Percentiles rank a stretch among this genome's conserved stretches.
phyloP scores from a whole-genome alignment of 2,329 filamentous ascomycete species.

The Aspergillus fijiensis region DNA sequence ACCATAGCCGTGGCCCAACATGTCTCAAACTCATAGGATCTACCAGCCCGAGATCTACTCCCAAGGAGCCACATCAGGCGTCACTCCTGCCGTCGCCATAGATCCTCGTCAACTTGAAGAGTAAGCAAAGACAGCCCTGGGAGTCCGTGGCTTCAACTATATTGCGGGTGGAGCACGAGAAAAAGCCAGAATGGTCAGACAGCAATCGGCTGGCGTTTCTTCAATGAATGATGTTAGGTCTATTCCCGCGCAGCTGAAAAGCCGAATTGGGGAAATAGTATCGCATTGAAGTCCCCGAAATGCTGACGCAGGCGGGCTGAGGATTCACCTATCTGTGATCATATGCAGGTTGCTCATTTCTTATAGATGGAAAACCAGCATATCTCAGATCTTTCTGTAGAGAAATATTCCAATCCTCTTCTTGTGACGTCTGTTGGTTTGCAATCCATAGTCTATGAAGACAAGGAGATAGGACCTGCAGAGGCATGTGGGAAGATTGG shows the following conservation, averaged over 20 bases:
- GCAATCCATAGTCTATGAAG: constrained; percentile 64
- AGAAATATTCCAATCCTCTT: constrained; percentile 52
- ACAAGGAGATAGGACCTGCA: constrained; percentile 65
- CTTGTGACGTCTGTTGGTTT: constrained; percentile 69
- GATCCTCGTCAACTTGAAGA: constrained; percentile 58
- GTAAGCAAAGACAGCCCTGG: constrained; percentile 53
- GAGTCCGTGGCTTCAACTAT: constrained; percentile 56
- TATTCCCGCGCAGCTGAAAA: background rate
- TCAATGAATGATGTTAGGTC: constrained; percentile 47
- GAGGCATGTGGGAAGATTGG: constrained; percentile 59
- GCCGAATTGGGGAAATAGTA: background rate
- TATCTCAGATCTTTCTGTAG: constrained; percentile 54
- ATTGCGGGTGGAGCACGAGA: constrained; percentile 64
- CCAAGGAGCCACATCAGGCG: constrained; percentile 51
- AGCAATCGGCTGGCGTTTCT: constrained; percentile 60
- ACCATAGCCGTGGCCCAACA: constrained; percentile 11
- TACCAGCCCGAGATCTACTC: constrained; percentile 53
- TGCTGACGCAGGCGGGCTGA: constrained; percentile 41
- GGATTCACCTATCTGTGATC: background rate
- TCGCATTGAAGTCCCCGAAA: constrained; percentile 52
- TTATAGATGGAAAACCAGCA: constrained; percentile 43
- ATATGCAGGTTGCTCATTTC: background rate
- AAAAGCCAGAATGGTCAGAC: constrained; percentile 59
- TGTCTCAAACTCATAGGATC: constrained; percentile 44
- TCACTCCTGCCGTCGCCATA: constrained; percentile 56